phyloP scores from a whole-genome alignment of 495 filamentous ascomycete genomes.

The Extremus antarcticus region DNA sequence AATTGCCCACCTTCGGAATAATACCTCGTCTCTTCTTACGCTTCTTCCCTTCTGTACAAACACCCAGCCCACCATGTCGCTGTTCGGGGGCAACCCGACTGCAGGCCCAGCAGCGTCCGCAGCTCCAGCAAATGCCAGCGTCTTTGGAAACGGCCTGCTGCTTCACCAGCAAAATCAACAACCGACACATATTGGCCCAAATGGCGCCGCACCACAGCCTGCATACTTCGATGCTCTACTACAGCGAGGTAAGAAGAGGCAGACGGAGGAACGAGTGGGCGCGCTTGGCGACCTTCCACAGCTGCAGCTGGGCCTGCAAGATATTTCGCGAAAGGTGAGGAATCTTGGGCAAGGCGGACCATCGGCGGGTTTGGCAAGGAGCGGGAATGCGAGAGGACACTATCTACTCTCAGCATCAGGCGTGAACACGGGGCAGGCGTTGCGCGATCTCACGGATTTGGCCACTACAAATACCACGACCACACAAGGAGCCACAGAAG shows the following conservation, averaged over 20 bases:
- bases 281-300: constrained; percentile 49
- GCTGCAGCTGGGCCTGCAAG: constrained; percentile 73
- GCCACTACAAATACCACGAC: constrained; percentile 31
- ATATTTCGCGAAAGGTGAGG: constrained; percentile 73
- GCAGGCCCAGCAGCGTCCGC: neutral
- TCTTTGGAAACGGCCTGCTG: neutral
- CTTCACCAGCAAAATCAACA: neutral
- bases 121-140: neutral
- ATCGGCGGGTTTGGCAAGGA: constrained; percentile 32
- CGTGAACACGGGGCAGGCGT: constrained; percentile 62
- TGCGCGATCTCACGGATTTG: constrained; percentile 58
- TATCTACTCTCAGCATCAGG: constrained; percentile 88
- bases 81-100: neutral
- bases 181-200: neutral
- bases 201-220: constrained; percentile 18
- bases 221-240: constrained; percentile 84
- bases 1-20: no score
- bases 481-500: constrained; percentile 36
- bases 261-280: constrained; percentile 36
- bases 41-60: neutral
- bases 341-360: constrained; percentile 53
- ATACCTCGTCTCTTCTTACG: neutral
- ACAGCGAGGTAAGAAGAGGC: constrained; percentile 59
- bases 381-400: constrained; percentile 59
- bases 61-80: neutral